phyloP scores from a whole-genome alignment of 2,329 filamentous ascomycete genomes.

The Teratosphaeria destructans region DNA sequence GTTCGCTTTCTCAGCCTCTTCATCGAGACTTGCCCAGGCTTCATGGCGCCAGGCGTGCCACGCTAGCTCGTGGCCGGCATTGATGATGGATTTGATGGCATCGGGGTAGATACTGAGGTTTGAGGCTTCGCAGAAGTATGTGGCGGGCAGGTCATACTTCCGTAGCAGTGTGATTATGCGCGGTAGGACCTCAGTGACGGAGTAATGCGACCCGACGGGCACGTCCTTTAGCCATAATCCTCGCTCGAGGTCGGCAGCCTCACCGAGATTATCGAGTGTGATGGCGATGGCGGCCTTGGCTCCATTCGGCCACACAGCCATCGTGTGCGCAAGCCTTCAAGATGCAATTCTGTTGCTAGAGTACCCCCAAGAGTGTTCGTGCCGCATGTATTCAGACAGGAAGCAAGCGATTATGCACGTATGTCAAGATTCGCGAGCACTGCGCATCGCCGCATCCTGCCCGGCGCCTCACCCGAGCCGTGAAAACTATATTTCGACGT shows the following conservation, averaged over 20 bases:
- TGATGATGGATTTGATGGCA: conserved; percentile 13
- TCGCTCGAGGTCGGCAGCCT: conserved; percentile 25
- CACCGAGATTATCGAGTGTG: conserved; percentile 27
- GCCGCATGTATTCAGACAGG: background rate
- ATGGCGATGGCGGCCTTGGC: conserved; percentile 19
- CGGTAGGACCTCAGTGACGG: conserved; percentile 19
- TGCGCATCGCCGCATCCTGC: background rate
- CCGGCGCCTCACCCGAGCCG: background rate
- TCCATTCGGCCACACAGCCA: conserved; percentile 17
- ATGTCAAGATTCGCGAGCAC: background rate
- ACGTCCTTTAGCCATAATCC: conserved; percentile 16
- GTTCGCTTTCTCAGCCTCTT: conserved; percentile 15
- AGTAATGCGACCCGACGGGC: conserved; percentile 21
- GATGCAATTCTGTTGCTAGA: too few relatives aligned
- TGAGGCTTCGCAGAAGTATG: conserved; percentile 26
- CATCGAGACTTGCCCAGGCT: conserved; percentile 21
- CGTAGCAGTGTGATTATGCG: conserved; percentile 17
- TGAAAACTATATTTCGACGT: background rate
- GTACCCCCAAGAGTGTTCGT: background rate
- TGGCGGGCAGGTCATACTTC: conserved; percentile 19
- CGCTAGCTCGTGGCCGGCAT: conserved; percentile 21
- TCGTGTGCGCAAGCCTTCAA: background rate
- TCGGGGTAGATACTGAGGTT: conserved; percentile 19
- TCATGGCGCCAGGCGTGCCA: conserved; percentile 27
- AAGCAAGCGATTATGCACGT: background rate